A percentile compares a stretch with the other conserved stretches of the same genome.
Conservation (phyloP, 257 asterid species). For the Coffea canephora region DNA sequence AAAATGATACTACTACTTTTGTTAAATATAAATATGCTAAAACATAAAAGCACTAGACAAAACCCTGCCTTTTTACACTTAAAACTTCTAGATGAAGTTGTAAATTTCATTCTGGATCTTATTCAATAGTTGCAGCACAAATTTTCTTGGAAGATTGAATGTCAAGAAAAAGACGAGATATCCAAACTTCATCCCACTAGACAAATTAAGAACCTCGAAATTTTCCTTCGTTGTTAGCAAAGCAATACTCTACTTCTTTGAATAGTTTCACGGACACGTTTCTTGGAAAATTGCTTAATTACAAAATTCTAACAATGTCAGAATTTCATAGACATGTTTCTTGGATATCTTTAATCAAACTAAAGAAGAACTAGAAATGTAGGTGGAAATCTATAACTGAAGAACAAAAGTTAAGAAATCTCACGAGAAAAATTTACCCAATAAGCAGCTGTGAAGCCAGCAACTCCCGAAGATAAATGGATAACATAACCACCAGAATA, state of each 20-base stretch:
- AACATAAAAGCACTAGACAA: not conserved
- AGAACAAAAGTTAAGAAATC: not conserved
- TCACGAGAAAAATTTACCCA: slow-evolving; percentile 37
- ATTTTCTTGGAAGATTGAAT: not conserved
- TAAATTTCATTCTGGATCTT: not conserved
- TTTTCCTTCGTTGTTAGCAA: not conserved
- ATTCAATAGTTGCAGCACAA: not conserved
- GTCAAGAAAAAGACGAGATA: not conserved
- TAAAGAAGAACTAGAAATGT: not conserved
- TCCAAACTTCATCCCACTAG: not conserved
- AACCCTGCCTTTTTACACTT: no score
- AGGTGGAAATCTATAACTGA: not conserved
- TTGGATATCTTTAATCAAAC: no score
- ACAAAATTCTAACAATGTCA: no score
- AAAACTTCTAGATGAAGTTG: no score
- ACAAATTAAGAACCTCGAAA: not conserved
- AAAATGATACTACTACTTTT: not conserved
- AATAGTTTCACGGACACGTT: no score
- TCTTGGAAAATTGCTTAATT: no score
- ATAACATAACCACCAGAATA: slow-evolving; percentile 73
- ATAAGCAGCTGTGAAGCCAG: slow-evolving; percentile 74
- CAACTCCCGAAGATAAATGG: slow-evolving; percentile 70
- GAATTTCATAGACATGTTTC: no score
- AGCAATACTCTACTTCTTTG: no score
- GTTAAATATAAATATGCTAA: not conserved